Conservation (phyloP, 257 asterid species). For the Coffea canephora region DNA sequence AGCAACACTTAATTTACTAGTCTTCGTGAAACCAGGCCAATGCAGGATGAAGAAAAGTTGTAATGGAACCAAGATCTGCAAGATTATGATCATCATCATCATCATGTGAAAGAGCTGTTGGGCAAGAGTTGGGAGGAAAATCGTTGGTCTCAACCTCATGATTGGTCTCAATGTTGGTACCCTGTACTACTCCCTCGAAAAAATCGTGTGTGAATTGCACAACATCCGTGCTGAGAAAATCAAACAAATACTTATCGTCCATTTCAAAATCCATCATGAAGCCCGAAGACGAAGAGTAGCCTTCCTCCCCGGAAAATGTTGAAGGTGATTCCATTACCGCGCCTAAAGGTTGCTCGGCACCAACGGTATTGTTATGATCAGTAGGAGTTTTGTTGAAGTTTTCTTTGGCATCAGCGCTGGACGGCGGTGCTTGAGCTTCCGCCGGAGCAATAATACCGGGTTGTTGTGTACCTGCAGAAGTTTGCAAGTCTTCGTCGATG, state of each 20-base stretch:
- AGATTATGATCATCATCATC: neutral
- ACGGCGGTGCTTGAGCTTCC: neutral
- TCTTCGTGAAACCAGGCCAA: conserved; percentile 9
- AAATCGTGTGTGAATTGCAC: neutral
- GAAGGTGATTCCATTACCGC: neutral
- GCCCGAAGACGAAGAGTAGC: neutral
- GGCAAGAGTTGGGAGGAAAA: neutral
- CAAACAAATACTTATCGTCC: conserved; percentile 3
- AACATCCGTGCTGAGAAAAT: neutral
- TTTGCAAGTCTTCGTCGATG: neutral
- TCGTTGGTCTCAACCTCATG: no score
- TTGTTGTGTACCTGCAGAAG: neutral
- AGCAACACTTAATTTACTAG: neutral
- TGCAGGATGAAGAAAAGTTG: conserved; percentile 5
- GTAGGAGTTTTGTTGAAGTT: neutral
- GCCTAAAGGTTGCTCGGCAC: neutral
- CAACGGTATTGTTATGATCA: neutral
- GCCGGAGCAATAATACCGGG: neutral
- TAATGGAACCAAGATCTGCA: conserved; percentile 7
- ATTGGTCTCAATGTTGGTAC: no score
- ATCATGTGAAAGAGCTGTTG: neutral
- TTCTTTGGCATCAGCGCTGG: neutral
- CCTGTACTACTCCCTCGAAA: neutral
- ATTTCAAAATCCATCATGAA: conserved; percentile 3
- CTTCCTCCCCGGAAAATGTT: neutral